Evolutionary conservation across 2,329 filamentous ascomycete species (phyloP), one percentile per base, ranked within the genome.

Genomic region (Apiospora sp.): DNA sequence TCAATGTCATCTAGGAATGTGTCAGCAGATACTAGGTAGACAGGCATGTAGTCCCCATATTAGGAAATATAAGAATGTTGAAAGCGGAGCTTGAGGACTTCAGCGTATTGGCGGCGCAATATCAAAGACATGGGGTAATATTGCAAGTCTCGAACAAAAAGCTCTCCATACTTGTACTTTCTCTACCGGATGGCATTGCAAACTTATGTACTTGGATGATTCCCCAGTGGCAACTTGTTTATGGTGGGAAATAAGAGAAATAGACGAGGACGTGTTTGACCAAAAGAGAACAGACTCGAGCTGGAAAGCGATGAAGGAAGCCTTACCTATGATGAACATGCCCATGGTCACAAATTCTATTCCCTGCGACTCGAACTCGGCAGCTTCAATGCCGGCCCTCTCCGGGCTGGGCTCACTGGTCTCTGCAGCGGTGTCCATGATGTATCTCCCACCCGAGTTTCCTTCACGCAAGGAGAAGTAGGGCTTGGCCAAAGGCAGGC

Each of bases 1-100:
- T 98, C 93, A 78, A 98, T 98, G 74, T 98, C 94, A 86, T 98
- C 95, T 96, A 84, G 69, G 48, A 72, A 70, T 75, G 75, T 76
- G 78, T 77, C 71, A 77, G 70, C 68, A 24, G 12, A 58, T 14
- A 27, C 22, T 8, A 58, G 12, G 8, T 41, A 24, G 34, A 41
- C 34, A 64, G 19, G 58, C 19, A 70, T 72, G 67, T 34, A 71
- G 34, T 41, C 68, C 24, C 48, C 58, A 41, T 64, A 64, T 64
- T 64, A n/a, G 19, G 58, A 64, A 64, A 34, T 41, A 41, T 64
- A 64, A 14, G 34, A 64, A 64, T 64, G 34, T 24, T 37, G 58
- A 64, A 64, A 41, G 58, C 34, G 34, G 58, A 41, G 58, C 58
- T 64, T 19, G 34, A 13, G 58, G 19, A 37, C 22, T 41, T 64